A percentile compares a stretch with the other conserved stretches of the same genome.
phyloP scores from a whole-genome alignment of 2,329 filamentous ascomycete genomes.

The Claviceps capensis region DNA sequence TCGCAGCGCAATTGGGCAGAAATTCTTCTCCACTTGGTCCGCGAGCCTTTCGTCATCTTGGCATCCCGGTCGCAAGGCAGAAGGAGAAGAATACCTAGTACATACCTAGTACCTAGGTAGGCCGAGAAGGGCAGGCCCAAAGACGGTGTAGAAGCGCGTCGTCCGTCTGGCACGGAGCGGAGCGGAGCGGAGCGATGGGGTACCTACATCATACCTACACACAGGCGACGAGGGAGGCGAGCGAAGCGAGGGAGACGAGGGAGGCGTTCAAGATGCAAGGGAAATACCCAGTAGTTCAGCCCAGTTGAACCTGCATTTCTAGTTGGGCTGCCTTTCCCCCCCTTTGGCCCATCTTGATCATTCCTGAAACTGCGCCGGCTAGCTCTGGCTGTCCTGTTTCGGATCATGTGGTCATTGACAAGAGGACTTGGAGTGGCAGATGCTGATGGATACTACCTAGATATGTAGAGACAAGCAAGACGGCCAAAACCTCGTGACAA shows the following conservation, averaged over 20 bases:
- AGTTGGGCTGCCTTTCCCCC: not conserved
- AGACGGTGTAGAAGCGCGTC: not conserved
- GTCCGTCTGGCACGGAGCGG: not conserved
- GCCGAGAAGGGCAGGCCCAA: not conserved
- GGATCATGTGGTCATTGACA: not conserved
- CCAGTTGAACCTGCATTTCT: too few species aligned
- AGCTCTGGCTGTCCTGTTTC: not conserved
- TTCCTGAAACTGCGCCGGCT: constrained; percentile 6
- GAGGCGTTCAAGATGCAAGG: too few species aligned
- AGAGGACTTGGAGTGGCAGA: not conserved
- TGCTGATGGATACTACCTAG: not conserved
- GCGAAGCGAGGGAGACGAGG: not conserved
- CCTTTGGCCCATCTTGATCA: constrained; percentile 6
- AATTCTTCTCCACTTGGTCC: not conserved
- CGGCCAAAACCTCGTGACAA: constrained; percentile 1
- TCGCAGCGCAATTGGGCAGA: not conserved
- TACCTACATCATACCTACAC: not conserved
- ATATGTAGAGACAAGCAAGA: not conserved
- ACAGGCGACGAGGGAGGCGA: not conserved
- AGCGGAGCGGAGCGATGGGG: not conserved
- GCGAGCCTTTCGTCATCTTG: not conserved
- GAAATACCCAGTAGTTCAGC: too few species aligned
- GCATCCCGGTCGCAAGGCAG: too few species aligned
- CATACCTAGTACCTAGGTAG: not conserved
- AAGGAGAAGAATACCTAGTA: not conserved